Evolutionary conservation across 2,329 filamentous ascomycete genomes (phyloP).

Genomic region (Colletotrichum gloeosporioides): DNA sequence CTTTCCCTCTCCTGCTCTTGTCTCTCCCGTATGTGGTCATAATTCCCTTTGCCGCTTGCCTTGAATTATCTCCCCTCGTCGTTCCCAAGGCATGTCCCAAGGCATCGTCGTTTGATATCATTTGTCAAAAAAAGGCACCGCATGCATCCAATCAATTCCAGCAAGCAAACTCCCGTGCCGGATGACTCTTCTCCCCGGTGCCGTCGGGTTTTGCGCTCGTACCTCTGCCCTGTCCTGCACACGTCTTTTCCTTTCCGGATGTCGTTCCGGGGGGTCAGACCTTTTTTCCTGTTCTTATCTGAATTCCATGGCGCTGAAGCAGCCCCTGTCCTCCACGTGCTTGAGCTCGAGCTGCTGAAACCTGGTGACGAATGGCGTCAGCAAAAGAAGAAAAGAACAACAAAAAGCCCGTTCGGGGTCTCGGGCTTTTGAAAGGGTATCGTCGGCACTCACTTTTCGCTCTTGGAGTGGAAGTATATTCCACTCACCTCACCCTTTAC

Average conservation of each 20-base stretch:
- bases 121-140: not conserved
- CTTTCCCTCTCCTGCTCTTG: not conserved
- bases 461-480: slow-evolving; percentile 98
- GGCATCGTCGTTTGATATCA: slow-evolving; percentile 19
- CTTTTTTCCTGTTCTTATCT: slow-evolving; percentile 35
- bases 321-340: slow-evolving; percentile 84
- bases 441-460: slow-evolving; percentile 78
- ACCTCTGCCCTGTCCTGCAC: not conserved
- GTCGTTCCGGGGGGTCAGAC: not conserved
- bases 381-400: not conserved
- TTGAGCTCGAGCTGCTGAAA: slow-evolving; percentile 93
- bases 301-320: slow-evolving; percentile 88
- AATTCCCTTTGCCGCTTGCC: not conserved
- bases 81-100: slow-evolving; percentile 13
- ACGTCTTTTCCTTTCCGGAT: not conserved
- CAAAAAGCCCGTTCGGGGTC: not conserved
- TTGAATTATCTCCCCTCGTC: not conserved
- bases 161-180: not conserved
- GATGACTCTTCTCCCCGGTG: not conserved
- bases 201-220: not conserved
- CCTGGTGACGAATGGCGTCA: slow-evolving; percentile 47
- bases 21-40: not conserved
- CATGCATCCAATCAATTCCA: not conserved
- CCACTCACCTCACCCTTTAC: slow-evolving; percentile 84
- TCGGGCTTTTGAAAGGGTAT: not conserved